A percentile compares a stretch with the other conserved stretches of the same genome.
phyloP scores from a whole-genome alignment of 495 filamentous ascomycete genomes.

The Oleoguttula mirabilis region DNA sequence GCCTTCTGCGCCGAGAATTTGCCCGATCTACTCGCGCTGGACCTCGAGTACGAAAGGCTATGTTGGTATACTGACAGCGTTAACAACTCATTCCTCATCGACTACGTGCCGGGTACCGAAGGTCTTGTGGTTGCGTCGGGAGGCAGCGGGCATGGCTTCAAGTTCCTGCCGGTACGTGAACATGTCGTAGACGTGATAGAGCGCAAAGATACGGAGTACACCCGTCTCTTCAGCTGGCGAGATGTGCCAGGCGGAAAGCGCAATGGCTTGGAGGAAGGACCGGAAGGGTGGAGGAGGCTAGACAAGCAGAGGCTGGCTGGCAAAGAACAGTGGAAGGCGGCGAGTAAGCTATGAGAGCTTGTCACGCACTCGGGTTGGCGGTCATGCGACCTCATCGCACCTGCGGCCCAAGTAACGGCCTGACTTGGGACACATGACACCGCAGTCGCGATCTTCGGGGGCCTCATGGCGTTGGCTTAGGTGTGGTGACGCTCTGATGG shows the following conservation, averaged over 20 bases:
- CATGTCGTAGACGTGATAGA: conserved; percentile 54
- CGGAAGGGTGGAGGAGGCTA: conserved; percentile 3
- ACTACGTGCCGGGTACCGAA: conserved; percentile 38
- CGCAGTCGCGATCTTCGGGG: no score
- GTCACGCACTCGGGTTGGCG: no score
- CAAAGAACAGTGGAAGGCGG: not conserved
- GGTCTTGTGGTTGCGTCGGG: conserved; percentile 53
- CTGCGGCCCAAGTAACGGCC: no score
- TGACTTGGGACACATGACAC: no score
- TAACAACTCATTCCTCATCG: conserved; percentile 45
- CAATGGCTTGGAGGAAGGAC: conserved; percentile 5
- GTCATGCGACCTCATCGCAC: no score
- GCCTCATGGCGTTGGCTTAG: no score
- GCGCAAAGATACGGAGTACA: conserved; percentile 3
- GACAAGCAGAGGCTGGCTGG: conserved; percentile 6
- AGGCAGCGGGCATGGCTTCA: conserved; percentile 82
- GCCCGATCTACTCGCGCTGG: conserved; percentile 38
- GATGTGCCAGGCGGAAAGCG: conserved; percentile 2
- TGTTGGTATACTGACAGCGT: conserved; percentile 49
- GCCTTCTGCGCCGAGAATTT: conserved; percentile 21
- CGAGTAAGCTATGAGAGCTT: not conserved
- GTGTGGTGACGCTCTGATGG: no score
- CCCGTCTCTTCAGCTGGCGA: conserved; percentile 2
- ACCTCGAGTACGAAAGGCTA: conserved; percentile 36
- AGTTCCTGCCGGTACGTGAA: conserved; percentile 76